Conservation (phyloP, 2,329 filamentous ascomycete species). For the Ophiognomonia clavigignenti-juglandacearum region DNA sequence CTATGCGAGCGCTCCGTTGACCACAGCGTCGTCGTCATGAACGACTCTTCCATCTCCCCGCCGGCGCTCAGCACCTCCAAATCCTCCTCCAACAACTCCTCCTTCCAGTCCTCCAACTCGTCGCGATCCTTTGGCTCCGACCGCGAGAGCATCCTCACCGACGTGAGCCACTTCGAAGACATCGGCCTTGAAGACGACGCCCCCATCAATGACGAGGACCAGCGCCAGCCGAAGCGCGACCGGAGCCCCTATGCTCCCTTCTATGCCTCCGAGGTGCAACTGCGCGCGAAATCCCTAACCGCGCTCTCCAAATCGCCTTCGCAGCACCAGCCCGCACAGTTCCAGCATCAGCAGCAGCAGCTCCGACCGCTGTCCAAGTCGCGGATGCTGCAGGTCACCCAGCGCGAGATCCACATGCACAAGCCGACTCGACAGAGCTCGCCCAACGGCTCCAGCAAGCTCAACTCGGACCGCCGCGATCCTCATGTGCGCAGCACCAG, state of each 20-base stretch:
- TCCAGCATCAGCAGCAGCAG: constrained; percentile 6
- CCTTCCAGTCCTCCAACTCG: constrained; percentile 74
- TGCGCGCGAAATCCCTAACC: constrained; percentile 20
- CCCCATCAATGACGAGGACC: constrained; percentile 27
- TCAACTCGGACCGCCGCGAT: constrained; percentile 41
- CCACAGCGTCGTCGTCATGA: constrained; percentile 30
- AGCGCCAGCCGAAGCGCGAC: constrained; percentile 30
- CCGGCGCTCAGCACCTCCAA: constrained; percentile 78
- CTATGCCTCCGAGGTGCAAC: constrained; percentile 38
- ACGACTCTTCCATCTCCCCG: constrained; percentile 56
- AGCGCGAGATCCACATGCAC: constrained; percentile 31
- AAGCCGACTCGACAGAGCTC: neutral
- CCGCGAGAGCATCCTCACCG: constrained; percentile 63
- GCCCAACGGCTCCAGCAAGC: constrained; percentile 38
- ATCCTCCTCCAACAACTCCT: constrained; percentile 87
- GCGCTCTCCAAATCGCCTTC: constrained; percentile 22
- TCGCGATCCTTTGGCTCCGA: constrained; percentile 55
- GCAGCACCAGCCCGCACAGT: no score
- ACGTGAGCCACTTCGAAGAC: constrained; percentile 85
- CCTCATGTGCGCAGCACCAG: constrained; percentile 49
- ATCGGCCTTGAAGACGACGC: constrained; percentile 73
- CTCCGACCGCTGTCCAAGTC: constrained; percentile 27
- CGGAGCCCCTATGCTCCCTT: constrained; percentile 47
- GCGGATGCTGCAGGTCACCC: constrained; percentile 19
- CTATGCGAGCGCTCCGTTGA: constrained; percentile 32